Evolutionary conservation across 768 basidiomycete species (phyloP).

Genomic region (Podaxis sp.): DNA sequence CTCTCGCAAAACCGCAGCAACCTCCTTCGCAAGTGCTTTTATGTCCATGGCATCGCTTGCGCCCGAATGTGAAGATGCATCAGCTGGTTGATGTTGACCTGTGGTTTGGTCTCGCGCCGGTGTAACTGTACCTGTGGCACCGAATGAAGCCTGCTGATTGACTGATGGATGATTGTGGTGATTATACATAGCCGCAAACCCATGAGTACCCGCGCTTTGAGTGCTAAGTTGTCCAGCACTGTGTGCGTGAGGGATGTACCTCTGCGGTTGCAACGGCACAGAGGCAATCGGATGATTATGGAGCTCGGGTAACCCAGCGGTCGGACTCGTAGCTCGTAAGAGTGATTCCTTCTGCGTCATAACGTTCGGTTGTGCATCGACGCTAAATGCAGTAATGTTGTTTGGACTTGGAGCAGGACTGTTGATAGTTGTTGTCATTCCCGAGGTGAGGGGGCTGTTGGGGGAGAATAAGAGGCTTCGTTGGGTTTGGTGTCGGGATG

Average conservation of each 20-base stretch:
- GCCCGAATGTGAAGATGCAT: background rate
- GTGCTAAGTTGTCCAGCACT: background rate
- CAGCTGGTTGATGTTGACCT: background rate
- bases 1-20: constrained; percentile 15
- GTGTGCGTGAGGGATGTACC: background rate
- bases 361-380: background rate
- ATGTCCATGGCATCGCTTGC: constrained; percentile 12
- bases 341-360: constrained; percentile 4
- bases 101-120: background rate
- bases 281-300: background rate
- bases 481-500: background rate
- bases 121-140: background rate
- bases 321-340: background rate
- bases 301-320: background rate
- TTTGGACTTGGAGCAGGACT: constrained; percentile 1
- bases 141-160: background rate
- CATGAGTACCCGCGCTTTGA: background rate
- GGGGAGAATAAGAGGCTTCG: background rate
- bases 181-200: background rate
- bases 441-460: background rate
- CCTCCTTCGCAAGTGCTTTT: constrained; percentile 19
- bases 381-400: constrained; percentile 1
- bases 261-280: background rate
- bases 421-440: background rate
- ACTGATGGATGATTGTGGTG: background rate